phyloP scores from a whole-genome alignment of 2,329 filamentous ascomycete species.

The Xylariaceae sp. region DNA sequence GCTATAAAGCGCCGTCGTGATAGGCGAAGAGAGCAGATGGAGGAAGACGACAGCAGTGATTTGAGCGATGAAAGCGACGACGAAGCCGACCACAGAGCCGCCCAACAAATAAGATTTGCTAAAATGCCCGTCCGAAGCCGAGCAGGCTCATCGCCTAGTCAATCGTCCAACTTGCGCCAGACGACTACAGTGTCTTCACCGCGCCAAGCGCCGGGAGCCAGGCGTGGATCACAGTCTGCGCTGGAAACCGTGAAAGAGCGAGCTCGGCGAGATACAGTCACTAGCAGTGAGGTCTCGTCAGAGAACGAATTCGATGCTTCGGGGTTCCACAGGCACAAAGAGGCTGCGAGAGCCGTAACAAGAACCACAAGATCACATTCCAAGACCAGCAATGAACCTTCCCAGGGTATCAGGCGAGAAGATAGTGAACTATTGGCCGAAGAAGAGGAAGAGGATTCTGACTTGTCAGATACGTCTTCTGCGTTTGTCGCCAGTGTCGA shows the following conservation, averaged over 20 bases:
- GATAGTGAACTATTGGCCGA: conserved; percentile 51
- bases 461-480: conserved; percentile 58
- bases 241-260: conserved; percentile 67
- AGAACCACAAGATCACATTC: conserved; percentile 49
- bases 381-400: conserved; percentile 47
- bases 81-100: conserved; percentile 66
- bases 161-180: conserved; percentile 59
- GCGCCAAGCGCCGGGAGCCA: conserved; percentile 38
- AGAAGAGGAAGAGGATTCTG: conserved; percentile 57
- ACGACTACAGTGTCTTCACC: conserved; percentile 45
- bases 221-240: conserved; percentile 68
- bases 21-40: conserved; percentile 66
- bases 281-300: conserved; percentile 78
- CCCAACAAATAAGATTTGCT: conserved; percentile 89
- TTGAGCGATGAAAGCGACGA: conserved; percentile 82
- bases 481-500: conserved; percentile 65
- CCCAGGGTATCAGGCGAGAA: conserved; percentile 37
- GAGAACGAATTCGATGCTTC: conserved; percentile 73
- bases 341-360: conserved; percentile 55
- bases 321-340: conserved; percentile 59
- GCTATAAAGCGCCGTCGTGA: conserved; percentile 61
- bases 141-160: conserved; percentile 82
- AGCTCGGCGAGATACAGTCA: conserved; percentile 69
- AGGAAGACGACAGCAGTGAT: conserved; percentile 83
- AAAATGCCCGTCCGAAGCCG: conserved; percentile 89